Evolutionary conservation across 1,284 basidiomycete species (phyloP).

Genomic region (Coniferiporia weirii): DNA sequence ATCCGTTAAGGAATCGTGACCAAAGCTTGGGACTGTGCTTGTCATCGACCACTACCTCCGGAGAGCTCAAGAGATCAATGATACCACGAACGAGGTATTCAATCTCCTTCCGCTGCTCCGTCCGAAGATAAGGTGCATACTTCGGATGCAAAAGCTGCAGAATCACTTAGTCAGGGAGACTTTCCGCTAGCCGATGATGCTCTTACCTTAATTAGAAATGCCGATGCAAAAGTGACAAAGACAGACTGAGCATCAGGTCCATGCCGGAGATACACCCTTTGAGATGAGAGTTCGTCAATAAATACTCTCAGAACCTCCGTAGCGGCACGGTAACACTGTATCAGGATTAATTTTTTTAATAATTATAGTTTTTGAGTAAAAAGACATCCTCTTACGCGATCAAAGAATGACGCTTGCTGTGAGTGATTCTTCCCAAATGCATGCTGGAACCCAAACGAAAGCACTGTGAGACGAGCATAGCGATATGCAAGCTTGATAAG

Average conservation of each 20-base stretch:
- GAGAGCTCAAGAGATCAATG: constrained; percentile 56
- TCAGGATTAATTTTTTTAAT: background rate
- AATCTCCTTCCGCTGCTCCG: constrained; percentile 55
- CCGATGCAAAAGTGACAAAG: constrained; percentile 79
- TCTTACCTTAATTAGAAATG: constrained; percentile 70
- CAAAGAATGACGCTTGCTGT: constrained; percentile 60
- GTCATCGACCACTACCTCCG: constrained; percentile 68
- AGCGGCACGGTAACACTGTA: constrained; percentile 29
- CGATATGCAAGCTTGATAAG: constrained; percentile 61
- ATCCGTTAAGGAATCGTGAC: constrained; percentile 63
- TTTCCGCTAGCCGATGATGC: background rate
- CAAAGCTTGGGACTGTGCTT: constrained; percentile 72
- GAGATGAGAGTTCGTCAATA: constrained; percentile 51
- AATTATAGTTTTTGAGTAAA: background rate
- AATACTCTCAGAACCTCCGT: constrained; percentile 61
- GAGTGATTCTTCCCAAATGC: constrained; percentile 53
- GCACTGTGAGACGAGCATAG: constrained; percentile 61
- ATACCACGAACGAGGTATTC: constrained; percentile 55
- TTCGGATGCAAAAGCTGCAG: constrained; percentile 65
- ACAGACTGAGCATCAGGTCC: constrained; percentile 81
- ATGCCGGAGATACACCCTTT: constrained; percentile 58
- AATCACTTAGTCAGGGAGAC: background rate
- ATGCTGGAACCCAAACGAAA: constrained; percentile 76
- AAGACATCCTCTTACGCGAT: constrained; percentile 43
- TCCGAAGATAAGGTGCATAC: constrained; percentile 53